phyloP scores from a whole-genome alignment of 176 grass and related monocot genomes.

The Aegilops sharonensis region DNA sequence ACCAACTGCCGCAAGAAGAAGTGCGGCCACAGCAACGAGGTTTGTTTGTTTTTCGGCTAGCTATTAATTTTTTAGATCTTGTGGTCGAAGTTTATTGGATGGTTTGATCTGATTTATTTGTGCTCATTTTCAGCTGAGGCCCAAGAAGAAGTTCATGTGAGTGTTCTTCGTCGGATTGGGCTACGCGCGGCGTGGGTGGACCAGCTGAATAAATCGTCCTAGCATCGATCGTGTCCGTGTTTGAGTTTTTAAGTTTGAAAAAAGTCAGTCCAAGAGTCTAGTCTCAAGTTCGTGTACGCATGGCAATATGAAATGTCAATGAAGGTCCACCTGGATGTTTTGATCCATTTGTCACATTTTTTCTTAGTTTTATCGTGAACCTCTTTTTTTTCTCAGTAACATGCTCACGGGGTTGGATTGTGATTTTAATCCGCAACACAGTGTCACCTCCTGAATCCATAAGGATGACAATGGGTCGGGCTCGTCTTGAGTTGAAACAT shows the following conservation, averaged over 20 bases:
- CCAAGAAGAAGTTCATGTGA: conserved; percentile 27
- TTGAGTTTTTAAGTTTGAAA: not conserved
- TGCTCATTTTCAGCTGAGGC: conserved; percentile 24
- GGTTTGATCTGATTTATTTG: not conserved
- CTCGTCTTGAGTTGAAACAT: no score
- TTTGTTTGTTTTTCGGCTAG: not conserved
- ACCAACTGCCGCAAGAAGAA: conserved; percentile 45
- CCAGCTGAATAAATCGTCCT: not conserved
- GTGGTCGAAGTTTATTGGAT: not conserved
- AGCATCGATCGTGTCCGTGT: not conserved
- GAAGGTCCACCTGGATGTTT: not conserved
- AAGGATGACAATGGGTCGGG: no score
- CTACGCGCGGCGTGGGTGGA: not conserved
- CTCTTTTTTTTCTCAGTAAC: not conserved
- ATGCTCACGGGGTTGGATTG: not conserved
- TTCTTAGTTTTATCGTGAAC: not conserved
- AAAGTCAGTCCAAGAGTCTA: not conserved
- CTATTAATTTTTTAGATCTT: not conserved
- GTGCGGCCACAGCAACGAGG: conserved; percentile 26
- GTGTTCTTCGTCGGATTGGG: not conserved
- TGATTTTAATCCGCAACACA: not conserved
- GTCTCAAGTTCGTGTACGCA: not conserved
- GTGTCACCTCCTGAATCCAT: not conserved
- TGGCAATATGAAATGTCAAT: not conserved
- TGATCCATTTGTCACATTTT: no score